Conservation (phyloP, 305 asterid species). For the Rubia balearica region DNA sequence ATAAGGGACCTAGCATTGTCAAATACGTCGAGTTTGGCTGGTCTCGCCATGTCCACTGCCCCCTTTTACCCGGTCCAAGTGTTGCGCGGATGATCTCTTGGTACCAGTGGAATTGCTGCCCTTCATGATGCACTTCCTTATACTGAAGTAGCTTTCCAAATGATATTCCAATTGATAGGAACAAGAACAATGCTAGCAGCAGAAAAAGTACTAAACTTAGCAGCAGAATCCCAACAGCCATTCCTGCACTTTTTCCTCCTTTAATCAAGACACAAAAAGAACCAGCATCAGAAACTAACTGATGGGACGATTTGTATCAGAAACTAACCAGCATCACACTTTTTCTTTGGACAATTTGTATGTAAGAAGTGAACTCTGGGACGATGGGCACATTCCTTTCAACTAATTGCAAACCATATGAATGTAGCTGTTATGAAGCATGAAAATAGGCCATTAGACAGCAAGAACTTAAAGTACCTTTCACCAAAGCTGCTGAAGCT, state of each 20-base stretch:
- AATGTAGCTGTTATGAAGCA: no score
- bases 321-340: no score
- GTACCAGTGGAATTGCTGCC: slow-evolving; percentile 69
- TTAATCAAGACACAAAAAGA: slow-evolving; percentile 16
- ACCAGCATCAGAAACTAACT: not conserved
- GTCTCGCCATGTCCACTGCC: slow-evolving; percentile 96
- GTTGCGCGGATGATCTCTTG: slow-evolving; percentile 77
- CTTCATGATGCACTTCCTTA: slow-evolving; percentile 78
- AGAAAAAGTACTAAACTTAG: slow-evolving; percentile 52
- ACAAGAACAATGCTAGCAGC: slow-evolving; percentile 48
- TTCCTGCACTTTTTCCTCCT: slow-evolving; percentile 69
- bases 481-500: slow-evolving; percentile 60
- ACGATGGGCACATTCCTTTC: no score
- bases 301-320: no score
- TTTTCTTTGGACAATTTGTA: no score
- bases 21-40: slow-evolving; percentile 34
- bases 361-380: no score
- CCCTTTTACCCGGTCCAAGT: slow-evolving; percentile 89
- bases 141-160: slow-evolving; percentile 82
- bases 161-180: slow-evolving; percentile 78
- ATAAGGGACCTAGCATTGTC: slow-evolving; percentile 66
- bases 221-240: slow-evolving; percentile 54
- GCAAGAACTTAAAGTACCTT: slow-evolving; percentile 40
- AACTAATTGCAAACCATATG: no score
- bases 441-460: not conserved